Conservation (phyloP, 495 filamentous ascomycete species). For the Chaetomium fimeti region DNA sequence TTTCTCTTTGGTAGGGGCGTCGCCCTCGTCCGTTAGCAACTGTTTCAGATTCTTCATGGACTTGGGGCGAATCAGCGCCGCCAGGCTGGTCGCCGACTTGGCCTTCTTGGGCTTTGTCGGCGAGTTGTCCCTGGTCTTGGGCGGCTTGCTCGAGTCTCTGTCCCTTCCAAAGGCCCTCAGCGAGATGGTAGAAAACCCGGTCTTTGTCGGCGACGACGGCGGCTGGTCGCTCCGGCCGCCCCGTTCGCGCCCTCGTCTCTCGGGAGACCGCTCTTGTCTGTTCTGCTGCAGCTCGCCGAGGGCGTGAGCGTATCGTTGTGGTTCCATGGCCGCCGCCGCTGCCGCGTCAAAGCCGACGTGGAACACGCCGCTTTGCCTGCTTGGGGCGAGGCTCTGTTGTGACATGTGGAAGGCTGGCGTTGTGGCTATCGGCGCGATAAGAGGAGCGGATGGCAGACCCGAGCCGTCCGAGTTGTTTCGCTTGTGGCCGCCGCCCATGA, state of each 20-base stretch:
- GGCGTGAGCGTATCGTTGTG: conserved; percentile 36
- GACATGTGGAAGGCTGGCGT: conserved; percentile 22
- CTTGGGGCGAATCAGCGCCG: conserved; percentile 60
- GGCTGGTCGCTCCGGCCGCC: conserved; percentile 27
- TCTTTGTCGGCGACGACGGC: conserved; percentile 55
- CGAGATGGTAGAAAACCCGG: conserved; percentile 64
- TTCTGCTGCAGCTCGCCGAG: conserved; percentile 54
- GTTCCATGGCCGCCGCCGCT: conserved; percentile 17
- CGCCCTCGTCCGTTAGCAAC: conserved; percentile 39
- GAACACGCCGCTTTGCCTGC: conserved; percentile 20
- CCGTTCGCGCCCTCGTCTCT: conserved; percentile 38
- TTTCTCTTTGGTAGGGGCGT: conserved; percentile 43
- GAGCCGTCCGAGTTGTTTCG: conserved; percentile 51
- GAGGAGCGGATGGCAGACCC: conserved; percentile 34
- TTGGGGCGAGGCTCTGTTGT: conserved; percentile 15
- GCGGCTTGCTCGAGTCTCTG: conserved; percentile 47
- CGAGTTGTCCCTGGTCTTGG: conserved; percentile 49
- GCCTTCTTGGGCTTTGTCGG: conserved; percentile 69
- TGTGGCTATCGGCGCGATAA: conserved; percentile 28
- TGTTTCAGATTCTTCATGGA: conserved; percentile 55
- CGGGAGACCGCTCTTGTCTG: conserved; percentile 45
- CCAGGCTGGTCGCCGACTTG: conserved; percentile 78
- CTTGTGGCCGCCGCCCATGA: conserved; percentile 49
- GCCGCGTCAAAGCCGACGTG: conserved; percentile 24
- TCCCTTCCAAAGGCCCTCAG: conserved; percentile 60